phyloP scores from a whole-genome alignment of 106 monocot genomes.

The Dendrobium chrysotoxum region DNA sequence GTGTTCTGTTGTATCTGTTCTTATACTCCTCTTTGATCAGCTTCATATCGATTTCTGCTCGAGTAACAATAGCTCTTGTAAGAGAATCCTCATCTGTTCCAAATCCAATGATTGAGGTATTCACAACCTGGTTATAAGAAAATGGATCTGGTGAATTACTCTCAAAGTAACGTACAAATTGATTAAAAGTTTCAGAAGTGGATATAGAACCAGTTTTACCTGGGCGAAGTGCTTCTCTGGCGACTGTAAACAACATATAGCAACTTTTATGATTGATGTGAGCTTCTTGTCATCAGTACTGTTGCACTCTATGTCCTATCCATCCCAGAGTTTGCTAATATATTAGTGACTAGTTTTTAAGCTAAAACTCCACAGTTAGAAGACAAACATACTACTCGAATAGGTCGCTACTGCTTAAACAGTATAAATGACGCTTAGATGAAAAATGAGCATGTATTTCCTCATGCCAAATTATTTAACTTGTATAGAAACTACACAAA shows the following conservation, averaged over 20 bases:
- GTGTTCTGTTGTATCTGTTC: conserved; percentile 28
- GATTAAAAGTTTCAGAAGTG: background rate
- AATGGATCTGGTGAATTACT: background rate
- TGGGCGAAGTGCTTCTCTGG: conserved; percentile 74
- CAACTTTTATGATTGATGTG: conserved; percentile 23
- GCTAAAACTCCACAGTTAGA: too few species aligned
- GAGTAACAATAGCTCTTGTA: conserved; percentile 48
- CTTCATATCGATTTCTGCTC: conserved; percentile 71
- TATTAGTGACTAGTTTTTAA: too few species aligned
- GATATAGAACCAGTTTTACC: conserved; percentile 28
- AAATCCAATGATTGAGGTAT: conserved; percentile 38
- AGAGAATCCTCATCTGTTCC: conserved; percentile 72
- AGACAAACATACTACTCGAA: too few species aligned
- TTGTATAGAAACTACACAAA: too few species aligned
- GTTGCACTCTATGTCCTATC: conserved; percentile 39
- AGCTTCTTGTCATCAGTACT: conserved; percentile 13
- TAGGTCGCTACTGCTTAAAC: too few species aligned
- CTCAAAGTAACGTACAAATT: background rate
- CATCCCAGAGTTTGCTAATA: background rate
- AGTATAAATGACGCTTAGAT: too few species aligned
- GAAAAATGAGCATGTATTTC: too few species aligned
- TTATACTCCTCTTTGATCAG: conserved; percentile 65
- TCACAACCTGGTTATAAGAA: conserved; percentile 34
- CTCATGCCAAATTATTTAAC: too few species aligned
- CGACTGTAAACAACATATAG: conserved; percentile 38